Percentiles rank a stretch among this genome's conserved stretches.
Conservation (phyloP, 1,284 basidiomycete species). For the Mycena citricolor region DNA sequence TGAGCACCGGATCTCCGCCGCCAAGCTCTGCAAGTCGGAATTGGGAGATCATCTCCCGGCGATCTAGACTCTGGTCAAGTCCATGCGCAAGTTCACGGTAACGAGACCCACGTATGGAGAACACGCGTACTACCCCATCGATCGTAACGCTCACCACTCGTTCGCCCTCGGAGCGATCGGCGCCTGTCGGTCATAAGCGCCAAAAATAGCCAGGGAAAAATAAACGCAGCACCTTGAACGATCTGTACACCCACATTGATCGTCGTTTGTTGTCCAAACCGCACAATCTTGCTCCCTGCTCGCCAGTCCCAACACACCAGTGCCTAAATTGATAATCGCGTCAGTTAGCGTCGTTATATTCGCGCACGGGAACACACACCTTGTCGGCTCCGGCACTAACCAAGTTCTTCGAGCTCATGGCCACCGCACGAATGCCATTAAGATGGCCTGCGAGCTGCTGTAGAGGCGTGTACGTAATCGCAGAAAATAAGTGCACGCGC, state of each 20-base stretch:
- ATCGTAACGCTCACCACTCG: slow-evolving; percentile 87
- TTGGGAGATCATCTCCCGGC: slow-evolving; percentile 87
- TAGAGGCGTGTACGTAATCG: slow-evolving; percentile 74
- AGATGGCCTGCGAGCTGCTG: slow-evolving; percentile 84
- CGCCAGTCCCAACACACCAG: slow-evolving; percentile 93
- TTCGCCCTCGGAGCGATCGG: slow-evolving; percentile 57
- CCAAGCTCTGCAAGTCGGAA: slow-evolving; percentile 84
- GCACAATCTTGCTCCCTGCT: slow-evolving; percentile 81
- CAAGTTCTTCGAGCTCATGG: slow-evolving; percentile 80
- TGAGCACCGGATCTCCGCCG: slow-evolving; percentile 62
- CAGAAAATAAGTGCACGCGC: slow-evolving; percentile 80
- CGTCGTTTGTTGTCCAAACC: slow-evolving; percentile 92
- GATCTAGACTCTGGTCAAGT: slow-evolving; percentile 38
- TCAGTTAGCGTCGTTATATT: slow-evolving; percentile 31
- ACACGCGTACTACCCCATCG: slow-evolving; percentile 87
- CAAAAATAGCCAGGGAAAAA: neutral
- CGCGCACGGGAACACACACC: slow-evolving; percentile 1
- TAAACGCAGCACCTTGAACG: slow-evolving; percentile 43
- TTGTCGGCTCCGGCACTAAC: slow-evolving; percentile 82
- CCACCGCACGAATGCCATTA: slow-evolving; percentile 84
- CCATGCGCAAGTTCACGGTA: neutral
- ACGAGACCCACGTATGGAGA: slow-evolving; percentile 73
- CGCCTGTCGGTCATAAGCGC: no score
- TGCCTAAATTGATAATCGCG: slow-evolving; percentile 59
- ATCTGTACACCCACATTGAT: slow-evolving; percentile 89